These are phyloP conservation scores for Globisporangium sylvaticum DNA, from an alignment of 352 stramenopile genomes.

Conservation along the genomic window DNA sequence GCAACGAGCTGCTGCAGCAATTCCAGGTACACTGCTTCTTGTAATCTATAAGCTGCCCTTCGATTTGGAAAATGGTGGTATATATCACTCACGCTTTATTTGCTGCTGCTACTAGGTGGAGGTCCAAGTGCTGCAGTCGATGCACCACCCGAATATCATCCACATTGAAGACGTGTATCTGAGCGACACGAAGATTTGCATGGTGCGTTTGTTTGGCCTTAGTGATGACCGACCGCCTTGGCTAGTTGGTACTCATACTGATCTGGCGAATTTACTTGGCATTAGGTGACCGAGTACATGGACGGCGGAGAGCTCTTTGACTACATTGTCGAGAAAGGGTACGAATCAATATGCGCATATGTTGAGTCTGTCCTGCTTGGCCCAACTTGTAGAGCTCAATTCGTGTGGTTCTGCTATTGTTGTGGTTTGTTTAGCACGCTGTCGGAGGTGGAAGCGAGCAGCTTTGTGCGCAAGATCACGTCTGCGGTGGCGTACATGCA, in stretches of 20 bases:
- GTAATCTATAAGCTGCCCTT: too few species aligned
- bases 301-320: constrained; percentile 88
- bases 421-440: constrained; percentile 38
- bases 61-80: not conserved
- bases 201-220: constrained; percentile 32
- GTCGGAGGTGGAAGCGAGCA: constrained; percentile 82
- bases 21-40: too few species aligned
- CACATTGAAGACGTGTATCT: constrained; percentile 86
- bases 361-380: not conserved
- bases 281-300: constrained; percentile 86
- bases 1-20: constrained; percentile 82
- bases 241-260: not conserved
- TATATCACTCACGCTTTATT: not conserved
- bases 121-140: constrained; percentile 87
- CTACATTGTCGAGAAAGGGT: constrained; percentile 85
- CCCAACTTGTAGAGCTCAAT: not conserved
- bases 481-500: constrained; percentile 89
- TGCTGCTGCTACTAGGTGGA: constrained; percentile 45
- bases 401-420: not conserved
- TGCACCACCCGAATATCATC: constrained; percentile 90
- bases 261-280: not conserved
- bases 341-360: not conserved
- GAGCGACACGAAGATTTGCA: constrained; percentile 81
- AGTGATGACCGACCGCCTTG: not conserved
- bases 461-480: constrained; percentile 88